These are phyloP conservation scores for Penicillium sp. DNA, from an alignment of 2,329 filamentous ascomycete genomes.

Conservation along the genomic window DNA sequence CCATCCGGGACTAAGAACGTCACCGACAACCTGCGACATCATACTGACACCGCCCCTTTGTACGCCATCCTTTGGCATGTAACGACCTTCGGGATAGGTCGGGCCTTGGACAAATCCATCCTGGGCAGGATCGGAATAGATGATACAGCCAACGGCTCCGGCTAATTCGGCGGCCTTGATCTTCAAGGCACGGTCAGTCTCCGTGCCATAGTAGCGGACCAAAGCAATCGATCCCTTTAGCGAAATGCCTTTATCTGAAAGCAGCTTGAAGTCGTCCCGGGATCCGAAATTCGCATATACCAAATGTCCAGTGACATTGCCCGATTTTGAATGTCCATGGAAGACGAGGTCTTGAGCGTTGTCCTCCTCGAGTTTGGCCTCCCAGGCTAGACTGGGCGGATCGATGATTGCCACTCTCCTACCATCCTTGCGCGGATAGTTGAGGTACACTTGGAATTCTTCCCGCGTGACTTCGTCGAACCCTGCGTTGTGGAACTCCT, in stretches of 20 bases:
- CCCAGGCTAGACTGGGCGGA: slow-evolving; percentile 66
- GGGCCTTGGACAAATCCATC: slow-evolving; percentile 74
- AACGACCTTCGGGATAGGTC: slow-evolving; percentile 71
- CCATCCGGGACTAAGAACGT: slow-evolving; percentile 87
- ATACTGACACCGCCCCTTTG: slow-evolving; percentile 78
- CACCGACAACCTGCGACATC: slow-evolving; percentile 78
- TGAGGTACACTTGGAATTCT: slow-evolving; percentile 83
- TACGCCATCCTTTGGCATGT: slow-evolving; percentile 75
- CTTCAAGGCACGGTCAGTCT: slow-evolving; percentile 71
- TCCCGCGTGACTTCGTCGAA: slow-evolving; percentile 74
- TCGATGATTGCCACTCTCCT: slow-evolving; percentile 77
- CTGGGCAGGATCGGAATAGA: slow-evolving; percentile 86
- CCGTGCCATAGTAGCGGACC: slow-evolving; percentile 73
- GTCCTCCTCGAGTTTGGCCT: slow-evolving; percentile 78
- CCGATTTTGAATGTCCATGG: slow-evolving; percentile 82
- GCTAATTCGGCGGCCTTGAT: slow-evolving; percentile 84
- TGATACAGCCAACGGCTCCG: slow-evolving; percentile 80
- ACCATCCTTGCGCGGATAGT: slow-evolving; percentile 77
- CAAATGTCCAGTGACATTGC: slow-evolving; percentile 78
- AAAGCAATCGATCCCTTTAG: slow-evolving; percentile 77
- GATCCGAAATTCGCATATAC: slow-evolving; percentile 93
- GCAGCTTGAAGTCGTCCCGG: slow-evolving; percentile 70
- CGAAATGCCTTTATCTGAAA: slow-evolving; percentile 68
- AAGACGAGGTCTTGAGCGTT: slow-evolving; percentile 74
- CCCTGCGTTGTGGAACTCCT: slow-evolving; percentile 66